phyloP scores from a whole-genome alignment of 129 eudicot genomes.

The Helichrysum umbraculigerum region DNA sequence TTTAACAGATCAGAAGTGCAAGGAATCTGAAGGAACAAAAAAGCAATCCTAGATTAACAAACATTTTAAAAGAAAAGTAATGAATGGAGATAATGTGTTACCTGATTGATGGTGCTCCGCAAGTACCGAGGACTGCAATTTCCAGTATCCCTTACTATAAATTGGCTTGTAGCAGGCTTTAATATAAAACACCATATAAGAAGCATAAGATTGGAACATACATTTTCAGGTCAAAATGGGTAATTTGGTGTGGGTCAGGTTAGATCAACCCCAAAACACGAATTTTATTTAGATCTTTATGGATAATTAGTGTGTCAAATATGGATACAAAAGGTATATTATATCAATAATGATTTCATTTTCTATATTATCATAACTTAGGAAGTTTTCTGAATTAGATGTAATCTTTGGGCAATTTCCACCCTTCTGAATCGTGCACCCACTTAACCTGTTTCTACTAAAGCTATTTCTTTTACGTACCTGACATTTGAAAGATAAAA shows the following conservation, averaged over 20 bases:
- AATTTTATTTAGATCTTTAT: neutral
- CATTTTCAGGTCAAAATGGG: neutral
- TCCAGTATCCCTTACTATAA: conserved; percentile 88
- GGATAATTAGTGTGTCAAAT: neutral
- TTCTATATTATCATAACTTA: neutral
- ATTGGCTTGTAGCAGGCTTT: conserved; percentile 94
- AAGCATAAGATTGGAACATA: conserved; percentile 1
- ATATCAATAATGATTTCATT: neutral
- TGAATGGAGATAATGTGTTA: conserved; percentile 6
- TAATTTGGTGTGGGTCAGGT: neutral
- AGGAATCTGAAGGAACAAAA: conserved; percentile 65
- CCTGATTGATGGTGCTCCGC: conserved; percentile 95
- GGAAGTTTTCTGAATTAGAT: neutral
- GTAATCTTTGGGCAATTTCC: neutral
- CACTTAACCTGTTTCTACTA: neutral
- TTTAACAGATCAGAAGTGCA: conserved; percentile 83
- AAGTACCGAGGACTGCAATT: conserved; percentile 98
- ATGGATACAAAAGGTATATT: neutral
- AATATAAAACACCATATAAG: conserved; percentile 21
- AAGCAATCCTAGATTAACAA: conserved; percentile 15
- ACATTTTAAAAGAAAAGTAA: neutral
- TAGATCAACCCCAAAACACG: neutral
- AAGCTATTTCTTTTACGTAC: neutral
- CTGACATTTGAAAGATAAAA: neutral
- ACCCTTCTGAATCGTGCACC: neutral